phyloP scores from a whole-genome alignment of 352 stramenopile species.

The Phytophthora meadii region DNA sequence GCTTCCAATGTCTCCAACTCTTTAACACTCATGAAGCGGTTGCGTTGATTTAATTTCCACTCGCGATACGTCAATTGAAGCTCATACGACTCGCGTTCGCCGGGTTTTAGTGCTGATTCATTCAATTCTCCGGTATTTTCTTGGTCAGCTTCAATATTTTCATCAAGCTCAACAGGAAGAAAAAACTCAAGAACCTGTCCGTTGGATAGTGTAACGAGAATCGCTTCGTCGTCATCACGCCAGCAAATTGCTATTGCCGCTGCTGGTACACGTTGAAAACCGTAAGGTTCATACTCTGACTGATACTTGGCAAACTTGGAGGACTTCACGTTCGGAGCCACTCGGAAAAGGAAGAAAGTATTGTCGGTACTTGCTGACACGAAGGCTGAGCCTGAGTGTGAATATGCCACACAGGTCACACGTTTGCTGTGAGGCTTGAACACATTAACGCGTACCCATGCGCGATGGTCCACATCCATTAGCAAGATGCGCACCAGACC shows the following conservation, averaged over 20 bases:
- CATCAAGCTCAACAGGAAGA: conserved; percentile 43
- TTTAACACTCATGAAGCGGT: conserved; percentile 52
- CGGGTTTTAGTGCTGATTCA: neutral
- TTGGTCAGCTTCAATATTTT: conserved; percentile 2
- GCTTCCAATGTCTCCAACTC: conserved; percentile 57
- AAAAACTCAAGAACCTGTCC: conserved; percentile 77
- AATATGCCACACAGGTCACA: conserved; percentile 79
- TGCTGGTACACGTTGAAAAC: conserved; percentile 66
- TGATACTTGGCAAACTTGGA: conserved; percentile 62
- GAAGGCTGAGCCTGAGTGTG: conserved; percentile 62
- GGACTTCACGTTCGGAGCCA: conserved; percentile 55
- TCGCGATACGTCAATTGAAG: conserved; percentile 50
- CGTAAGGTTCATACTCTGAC: conserved; percentile 73
- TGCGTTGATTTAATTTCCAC: conserved; percentile 54
- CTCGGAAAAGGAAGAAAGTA: conserved; percentile 90
- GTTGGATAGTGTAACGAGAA: conserved; percentile 71
- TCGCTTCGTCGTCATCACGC: conserved; percentile 65
- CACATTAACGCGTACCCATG: conserved; percentile 72
- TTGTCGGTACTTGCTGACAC: conserved; percentile 79
- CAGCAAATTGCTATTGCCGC: conserved; percentile 60
- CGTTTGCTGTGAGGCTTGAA: conserved; percentile 90
- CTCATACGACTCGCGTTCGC: conserved; percentile 64
- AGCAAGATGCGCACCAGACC: conserved; percentile 83
- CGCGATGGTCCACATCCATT: conserved; percentile 54
- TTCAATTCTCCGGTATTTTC: conserved; percentile 9